Conservation (phyloP, 1,284 basidiomycete species). For the Pterulicium gracile region DNA sequence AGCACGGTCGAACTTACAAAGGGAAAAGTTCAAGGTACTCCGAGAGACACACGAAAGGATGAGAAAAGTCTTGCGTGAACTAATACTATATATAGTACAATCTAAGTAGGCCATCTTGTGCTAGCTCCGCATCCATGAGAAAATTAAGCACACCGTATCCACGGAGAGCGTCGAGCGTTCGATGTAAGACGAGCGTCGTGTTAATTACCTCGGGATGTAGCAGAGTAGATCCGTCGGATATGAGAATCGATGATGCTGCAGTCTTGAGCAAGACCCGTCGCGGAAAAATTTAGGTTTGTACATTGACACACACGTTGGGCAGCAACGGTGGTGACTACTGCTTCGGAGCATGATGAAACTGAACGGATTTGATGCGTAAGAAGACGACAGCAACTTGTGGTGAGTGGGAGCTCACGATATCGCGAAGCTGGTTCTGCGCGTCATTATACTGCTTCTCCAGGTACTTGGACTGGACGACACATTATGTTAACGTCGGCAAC, state of each 20-base stretch:
- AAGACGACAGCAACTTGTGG: not conserved
- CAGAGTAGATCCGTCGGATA: too few relatives aligned
- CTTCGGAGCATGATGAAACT: not conserved
- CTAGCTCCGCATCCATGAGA: not conserved
- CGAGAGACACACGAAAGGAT: not conserved
- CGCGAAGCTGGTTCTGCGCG: slow-evolving; percentile 75
- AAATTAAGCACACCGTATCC: too few relatives aligned
- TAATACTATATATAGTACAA: not conserved
- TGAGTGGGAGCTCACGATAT: slow-evolving; percentile 58
- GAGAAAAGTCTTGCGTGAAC: not conserved
- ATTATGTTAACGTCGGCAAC: slow-evolving; percentile 6
- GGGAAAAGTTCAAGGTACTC: not conserved
- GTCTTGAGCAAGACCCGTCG: too few relatives aligned
- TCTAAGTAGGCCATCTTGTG: not conserved
- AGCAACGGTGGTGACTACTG: not conserved
- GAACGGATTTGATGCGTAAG: not conserved
- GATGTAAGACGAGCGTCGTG: not conserved
- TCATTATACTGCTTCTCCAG: slow-evolving; percentile 88
- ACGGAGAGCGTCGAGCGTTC: too few relatives aligned
- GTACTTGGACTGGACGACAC: slow-evolving; percentile 60
- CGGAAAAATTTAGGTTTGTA: not conserved
- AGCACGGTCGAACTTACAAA: not conserved
- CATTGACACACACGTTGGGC: not conserved
- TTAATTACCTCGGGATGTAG: too few relatives aligned
- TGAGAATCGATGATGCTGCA: too few relatives aligned